These are phyloP conservation scores for Xylaria sp. DNA, from an alignment of 2,329 filamentous ascomycete genomes.

Conservation along the genomic window DNA sequence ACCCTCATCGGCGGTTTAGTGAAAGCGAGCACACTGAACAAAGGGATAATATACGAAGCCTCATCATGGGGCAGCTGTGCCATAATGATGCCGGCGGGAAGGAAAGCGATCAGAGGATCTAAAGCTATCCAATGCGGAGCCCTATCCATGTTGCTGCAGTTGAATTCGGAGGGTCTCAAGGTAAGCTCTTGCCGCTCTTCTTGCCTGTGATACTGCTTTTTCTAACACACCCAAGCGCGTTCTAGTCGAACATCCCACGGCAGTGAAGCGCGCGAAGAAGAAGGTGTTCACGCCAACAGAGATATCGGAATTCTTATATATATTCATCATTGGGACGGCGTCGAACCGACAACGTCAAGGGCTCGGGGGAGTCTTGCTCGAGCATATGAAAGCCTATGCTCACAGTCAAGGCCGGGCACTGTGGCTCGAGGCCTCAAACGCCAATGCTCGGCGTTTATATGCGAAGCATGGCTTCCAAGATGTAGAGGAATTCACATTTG, in stretches of 20 bases:
- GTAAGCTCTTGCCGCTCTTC: neutral
- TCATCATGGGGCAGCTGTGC: constrained; percentile 21
- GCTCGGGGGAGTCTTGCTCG: constrained; percentile 15
- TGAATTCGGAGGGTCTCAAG: constrained; percentile 7
- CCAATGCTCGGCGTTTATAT: constrained; percentile 17
- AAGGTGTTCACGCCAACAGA: constrained; percentile 21
- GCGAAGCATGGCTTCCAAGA: constrained; percentile 22
- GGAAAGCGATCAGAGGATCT: constrained; percentile 1
- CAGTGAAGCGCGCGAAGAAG: constrained; percentile 15
- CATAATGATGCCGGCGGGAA: constrained; percentile 16
- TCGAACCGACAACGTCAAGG: constrained; percentile 19
- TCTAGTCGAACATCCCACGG: constrained; percentile 10
- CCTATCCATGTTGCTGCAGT: neutral
- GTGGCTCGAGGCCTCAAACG: constrained; percentile 24
- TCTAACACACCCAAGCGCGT: neutral
- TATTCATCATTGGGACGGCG: constrained; percentile 22
- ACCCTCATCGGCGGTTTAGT: constrained; percentile 1
- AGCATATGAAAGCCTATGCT: constrained; percentile 17
- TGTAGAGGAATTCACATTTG: constrained; percentile 19
- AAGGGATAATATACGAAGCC: constrained; percentile 14
- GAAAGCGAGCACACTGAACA: constrained; percentile 14
- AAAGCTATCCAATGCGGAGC: constrained; percentile 15
- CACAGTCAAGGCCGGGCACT: constrained; percentile 10
- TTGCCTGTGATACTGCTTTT: too few species aligned
- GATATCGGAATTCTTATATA: constrained; percentile 15